Base-by-base conservation (phyloP, 345 rosid genomes). In the Syzygium aromaticum region DNA sequence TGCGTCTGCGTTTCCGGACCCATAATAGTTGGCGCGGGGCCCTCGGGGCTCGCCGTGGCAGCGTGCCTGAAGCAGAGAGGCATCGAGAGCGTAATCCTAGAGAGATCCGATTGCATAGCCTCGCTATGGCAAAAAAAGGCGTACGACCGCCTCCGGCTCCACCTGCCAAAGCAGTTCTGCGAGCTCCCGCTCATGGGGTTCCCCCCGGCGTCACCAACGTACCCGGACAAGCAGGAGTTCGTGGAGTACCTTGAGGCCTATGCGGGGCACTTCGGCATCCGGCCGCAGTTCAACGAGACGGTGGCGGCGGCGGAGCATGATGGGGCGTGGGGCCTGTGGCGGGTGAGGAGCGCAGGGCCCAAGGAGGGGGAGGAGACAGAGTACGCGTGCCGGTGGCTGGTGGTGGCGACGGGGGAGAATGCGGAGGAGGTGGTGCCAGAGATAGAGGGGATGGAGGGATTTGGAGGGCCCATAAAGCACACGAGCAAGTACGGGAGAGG, bases 321-420 rank as follows among this genome's bases (percentile, higher is more conserved):
- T 84, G 27, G 21, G 22, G 86, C 73, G 6, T 51, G 89, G 6
- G 93, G 94, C 73, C 89, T 88, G 52, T 96, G 99, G 99, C 86
- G 93, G 86, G 96, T 93, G 89, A 87, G 90, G 86, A 92, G 92
- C 63, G 87, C 87, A 5, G 92, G 90, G 88, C 85, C 8, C 86
- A 80, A 84, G 61, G 84, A 27, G 85, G 89, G 57, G 89, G 28
- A n/a, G 88, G 16, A 56, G 88, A 91, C 87, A 27, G 95, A 93
- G 89, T 97, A 93, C 77, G 85, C 86, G 57, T 93, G 94, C 85
- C 91, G 90, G 91, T 97, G 98, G 98, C 84, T 97, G 59, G 95
- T 96, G 22, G 99, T 94, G 19, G 99, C 99, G 8, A 95, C 99
- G 4, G 98, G 99, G 8, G 99, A 97, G 93, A 97, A 97, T 94